Conservation (phyloP, 1,284 basidiomycete genomes). For the Abortiporus biennis region DNA sequence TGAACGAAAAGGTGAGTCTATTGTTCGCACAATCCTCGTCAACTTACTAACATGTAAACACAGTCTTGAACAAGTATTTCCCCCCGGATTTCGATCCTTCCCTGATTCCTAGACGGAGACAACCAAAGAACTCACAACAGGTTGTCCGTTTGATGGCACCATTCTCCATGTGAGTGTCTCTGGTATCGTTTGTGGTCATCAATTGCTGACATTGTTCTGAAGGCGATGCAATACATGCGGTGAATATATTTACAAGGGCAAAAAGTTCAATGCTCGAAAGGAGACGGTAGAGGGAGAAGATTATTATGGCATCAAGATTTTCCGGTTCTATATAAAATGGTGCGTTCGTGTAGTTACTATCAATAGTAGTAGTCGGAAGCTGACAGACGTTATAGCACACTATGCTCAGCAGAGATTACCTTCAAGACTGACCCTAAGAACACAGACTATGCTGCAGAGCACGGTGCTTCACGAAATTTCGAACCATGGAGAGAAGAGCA, state of each 20-base stretch:
- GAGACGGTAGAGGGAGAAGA: slow-evolving; percentile 97
- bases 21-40: background rate
- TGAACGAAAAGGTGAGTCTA: slow-evolving; percentile 71
- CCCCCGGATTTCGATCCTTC: slow-evolving; percentile 97
- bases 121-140: slow-evolving; percentile 89
- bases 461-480: slow-evolving; percentile 92
- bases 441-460: slow-evolving; percentile 89
- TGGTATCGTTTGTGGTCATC: slow-evolving; percentile 9
- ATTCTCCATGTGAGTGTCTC: slow-evolving; percentile 78
- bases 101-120: slow-evolving; percentile 87
- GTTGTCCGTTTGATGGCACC: slow-evolving; percentile 99
- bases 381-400: slow-evolving; percentile 45
- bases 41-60: background rate
- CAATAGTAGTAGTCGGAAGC: too few species aligned
- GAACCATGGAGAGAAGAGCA: slow-evolving; percentile 86
- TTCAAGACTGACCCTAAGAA: slow-evolving; percentile 99
- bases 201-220: background rate
- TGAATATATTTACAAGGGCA: slow-evolving; percentile 97
- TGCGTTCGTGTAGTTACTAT: slow-evolving; percentile 22
- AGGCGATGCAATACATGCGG: slow-evolving; percentile 94
- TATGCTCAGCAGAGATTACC: slow-evolving; percentile 96
- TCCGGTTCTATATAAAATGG: slow-evolving; percentile 84
- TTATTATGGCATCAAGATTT: slow-evolving; percentile 97
- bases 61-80: slow-evolving; percentile 89
- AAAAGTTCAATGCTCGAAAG: slow-evolving; percentile 99